These are phyloP conservation scores for Cladosporium sp. DNA, from an alignment of 2,329 filamentous ascomycete species.

Conservation along the genomic window DNA sequence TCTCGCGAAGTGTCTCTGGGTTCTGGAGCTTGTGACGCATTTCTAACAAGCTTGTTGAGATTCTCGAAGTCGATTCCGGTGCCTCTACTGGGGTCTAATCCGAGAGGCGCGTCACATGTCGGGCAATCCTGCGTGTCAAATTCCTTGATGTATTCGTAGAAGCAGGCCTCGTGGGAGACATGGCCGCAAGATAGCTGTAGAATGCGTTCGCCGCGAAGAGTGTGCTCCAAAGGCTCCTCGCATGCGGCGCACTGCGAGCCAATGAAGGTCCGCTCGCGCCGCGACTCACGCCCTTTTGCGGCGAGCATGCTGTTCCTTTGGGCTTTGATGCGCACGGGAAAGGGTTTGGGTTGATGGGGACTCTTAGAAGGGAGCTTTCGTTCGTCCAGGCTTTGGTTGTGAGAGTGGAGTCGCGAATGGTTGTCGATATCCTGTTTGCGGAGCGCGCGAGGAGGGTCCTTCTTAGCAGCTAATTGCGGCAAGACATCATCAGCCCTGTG, in stretches of 20 bases:
- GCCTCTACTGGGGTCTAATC: conserved; percentile 85
- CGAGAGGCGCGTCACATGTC: conserved; percentile 84
- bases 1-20: conserved; percentile 33
- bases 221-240: conserved; percentile 94
- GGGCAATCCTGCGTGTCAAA: conserved; percentile 83
- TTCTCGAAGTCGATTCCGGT: conserved; percentile 81
- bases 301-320: conserved; percentile 30
- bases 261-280: conserved; percentile 90
- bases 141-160: conserved; percentile 96
- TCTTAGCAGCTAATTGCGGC: conserved; percentile 8
- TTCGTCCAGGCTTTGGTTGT: conserved; percentile 6
- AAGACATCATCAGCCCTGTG: conserved; percentile 11
- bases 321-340: conserved; percentile 15
- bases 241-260: conserved; percentile 93
- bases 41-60: conserved; percentile 86
- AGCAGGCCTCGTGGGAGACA: conserved; percentile 95
- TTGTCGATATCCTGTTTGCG: conserved; percentile 10
- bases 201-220: conserved; percentile 85
- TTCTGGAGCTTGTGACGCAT: conserved; percentile 52
- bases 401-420: conserved; percentile 4
- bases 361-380: neutral
- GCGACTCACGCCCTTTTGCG: conserved; percentile 37
- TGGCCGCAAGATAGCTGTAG: conserved; percentile 96
- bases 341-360: neutral
- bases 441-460: conserved; percentile 5